These are phyloP conservation scores for Allium sativum DNA, from an alignment of 106 monocot species.

Conservation along the genomic window DNA sequence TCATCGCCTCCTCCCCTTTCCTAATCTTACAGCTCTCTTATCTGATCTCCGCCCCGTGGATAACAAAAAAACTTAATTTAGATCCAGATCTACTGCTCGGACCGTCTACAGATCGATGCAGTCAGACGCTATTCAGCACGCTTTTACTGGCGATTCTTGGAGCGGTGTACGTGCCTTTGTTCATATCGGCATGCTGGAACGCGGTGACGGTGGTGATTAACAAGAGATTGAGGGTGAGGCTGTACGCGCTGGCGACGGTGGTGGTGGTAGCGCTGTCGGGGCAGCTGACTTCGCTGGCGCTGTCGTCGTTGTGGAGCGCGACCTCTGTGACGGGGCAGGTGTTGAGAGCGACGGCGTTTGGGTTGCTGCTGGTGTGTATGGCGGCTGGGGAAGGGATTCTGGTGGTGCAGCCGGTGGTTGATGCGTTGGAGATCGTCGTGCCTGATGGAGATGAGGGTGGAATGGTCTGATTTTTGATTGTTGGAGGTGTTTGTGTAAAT, in stretches of 20 bases:
- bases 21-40: not conserved
- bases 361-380: slow-evolving; percentile 18
- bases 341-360: slow-evolving; percentile 13
- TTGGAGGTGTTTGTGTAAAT: too few species aligned
- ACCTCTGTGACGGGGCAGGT: slow-evolving; percentile 9
- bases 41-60: not conserved
- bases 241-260: slow-evolving; percentile 7
- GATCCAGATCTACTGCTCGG: not conserved
- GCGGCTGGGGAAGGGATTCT: slow-evolving; percentile 35
- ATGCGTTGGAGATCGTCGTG: slow-evolving; percentile 25
- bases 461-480: too few species aligned
- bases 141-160: slow-evolving; percentile 9
- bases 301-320: slow-evolving; percentile 25
- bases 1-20: slow-evolving; percentile 3
- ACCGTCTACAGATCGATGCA: not conserved
- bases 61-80: not conserved
- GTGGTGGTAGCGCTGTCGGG: slow-evolving; percentile 7
- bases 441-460: not conserved
- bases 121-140: slow-evolving; percentile 6
- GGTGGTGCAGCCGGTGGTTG: slow-evolving; percentile 36
- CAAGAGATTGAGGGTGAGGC: slow-evolving; percentile 8
- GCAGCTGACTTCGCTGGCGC: slow-evolving; percentile 9
- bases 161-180: slow-evolving; percentile 11
- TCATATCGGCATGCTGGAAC: slow-evolving; percentile 13
- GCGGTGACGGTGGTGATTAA: slow-evolving; percentile 15